These are phyloP conservation scores for Albugo candida DNA, from an alignment of 352 stramenopile genomes.

Conservation along the genomic window DNA sequence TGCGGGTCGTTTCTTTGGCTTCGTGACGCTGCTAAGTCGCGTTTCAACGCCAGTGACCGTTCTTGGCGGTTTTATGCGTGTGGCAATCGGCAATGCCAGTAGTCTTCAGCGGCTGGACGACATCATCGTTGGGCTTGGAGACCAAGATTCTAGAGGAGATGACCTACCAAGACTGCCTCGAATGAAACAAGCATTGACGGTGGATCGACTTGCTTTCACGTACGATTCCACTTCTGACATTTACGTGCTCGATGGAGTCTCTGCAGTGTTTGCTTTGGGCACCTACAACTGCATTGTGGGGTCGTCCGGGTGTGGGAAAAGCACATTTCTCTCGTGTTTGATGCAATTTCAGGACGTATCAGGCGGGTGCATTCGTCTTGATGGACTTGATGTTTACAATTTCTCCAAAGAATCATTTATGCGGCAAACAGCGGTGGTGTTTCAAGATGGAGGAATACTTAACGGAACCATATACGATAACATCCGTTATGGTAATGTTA, in stretches of 20 bases:
- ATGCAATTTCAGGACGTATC: conserved; percentile 80
- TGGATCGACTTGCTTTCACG: conserved; percentile 76
- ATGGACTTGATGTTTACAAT: conserved; percentile 70
- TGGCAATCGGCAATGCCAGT: conserved; percentile 71
- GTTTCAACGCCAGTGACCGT: conserved; percentile 70
- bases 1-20: conserved; percentile 67
- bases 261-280: conserved; percentile 40
- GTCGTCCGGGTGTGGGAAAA: conserved; percentile 76
- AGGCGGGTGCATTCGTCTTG: conserved; percentile 56
- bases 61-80: conserved; percentile 76
- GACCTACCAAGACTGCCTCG: conserved; percentile 50
- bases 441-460: conserved; percentile 72
- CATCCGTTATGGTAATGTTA: conserved; percentile 62
- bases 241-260: conserved; percentile 62
- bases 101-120: conserved; percentile 76
- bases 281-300: conserved; percentile 75
- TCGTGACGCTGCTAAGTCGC: conserved; percentile 55
- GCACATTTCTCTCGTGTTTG: conserved; percentile 66
- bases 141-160: conserved; percentile 19
- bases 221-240: conserved; percentile 71
- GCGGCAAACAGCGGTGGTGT: conserved; percentile 71
- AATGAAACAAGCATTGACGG: conserved; percentile 60
- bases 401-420: conserved; percentile 77
- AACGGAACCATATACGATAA: conserved; percentile 81
- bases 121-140: conserved; percentile 48